Percentiles rank a stretch among this genome's conserved stretches.
Conservation (phyloP, 2,329 filamentous ascomycete species). For the Talaromyces sp. region DNA sequence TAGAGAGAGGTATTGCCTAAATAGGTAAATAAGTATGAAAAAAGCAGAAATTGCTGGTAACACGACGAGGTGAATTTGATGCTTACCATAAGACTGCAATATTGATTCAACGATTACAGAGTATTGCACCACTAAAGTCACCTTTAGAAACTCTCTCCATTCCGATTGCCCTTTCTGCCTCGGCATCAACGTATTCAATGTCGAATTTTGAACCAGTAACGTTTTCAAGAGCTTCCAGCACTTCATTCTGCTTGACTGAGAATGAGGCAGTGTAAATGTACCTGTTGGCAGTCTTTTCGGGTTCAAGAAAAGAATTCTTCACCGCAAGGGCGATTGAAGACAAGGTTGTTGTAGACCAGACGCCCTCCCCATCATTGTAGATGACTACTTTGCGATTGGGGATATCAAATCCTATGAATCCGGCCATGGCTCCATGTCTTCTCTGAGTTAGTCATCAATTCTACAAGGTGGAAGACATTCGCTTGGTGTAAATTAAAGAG, state of each 20-base stretch:
- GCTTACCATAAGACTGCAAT: neutral
- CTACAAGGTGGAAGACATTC: neutral
- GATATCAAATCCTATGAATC: conserved; percentile 5
- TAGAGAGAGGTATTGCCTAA: neutral
- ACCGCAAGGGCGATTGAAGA: neutral
- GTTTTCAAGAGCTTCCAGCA: neutral
- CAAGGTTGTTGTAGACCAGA: neutral
- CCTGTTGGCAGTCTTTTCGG: conserved; percentile 2
- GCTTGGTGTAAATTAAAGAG: neutral
- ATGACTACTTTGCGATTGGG: neutral
- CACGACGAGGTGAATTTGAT: neutral
- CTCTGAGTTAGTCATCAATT: neutral
- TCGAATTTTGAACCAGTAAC: conserved; percentile 1
- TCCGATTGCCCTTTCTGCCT: neutral
- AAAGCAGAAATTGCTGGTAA: neutral
- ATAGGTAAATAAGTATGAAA: neutral
- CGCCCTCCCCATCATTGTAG: neutral
- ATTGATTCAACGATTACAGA: conserved; percentile 2
- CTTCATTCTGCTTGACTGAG: neutral
- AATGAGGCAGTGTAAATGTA: neutral
- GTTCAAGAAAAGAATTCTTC: neutral
- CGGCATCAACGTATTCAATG: conserved; percentile 2
- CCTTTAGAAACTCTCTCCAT: neutral
- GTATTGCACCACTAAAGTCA: neutral
- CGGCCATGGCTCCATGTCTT: conserved; percentile 1